Percentiles rank a stretch among this genome's conserved stretches.
Conservation (phyloP, 1,284 basidiomycete species). For the Pseudozyma thailandica region DNA sequence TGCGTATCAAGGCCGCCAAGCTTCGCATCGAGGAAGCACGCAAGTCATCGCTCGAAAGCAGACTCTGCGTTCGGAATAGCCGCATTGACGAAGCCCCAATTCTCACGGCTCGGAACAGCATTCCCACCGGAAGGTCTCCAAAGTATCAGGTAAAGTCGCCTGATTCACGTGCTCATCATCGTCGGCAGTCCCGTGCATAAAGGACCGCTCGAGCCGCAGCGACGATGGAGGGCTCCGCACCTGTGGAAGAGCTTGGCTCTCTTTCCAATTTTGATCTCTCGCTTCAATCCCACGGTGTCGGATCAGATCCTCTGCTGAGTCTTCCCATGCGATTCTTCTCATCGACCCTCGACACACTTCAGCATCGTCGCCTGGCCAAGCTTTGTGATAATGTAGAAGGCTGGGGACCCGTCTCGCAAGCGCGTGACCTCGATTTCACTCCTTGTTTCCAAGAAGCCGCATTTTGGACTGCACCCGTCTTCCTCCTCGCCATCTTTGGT, state of each 20-base stretch:
- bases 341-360: constrained; percentile 20
- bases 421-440: constrained; percentile 80
- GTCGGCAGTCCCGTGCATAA: background rate
- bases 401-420: constrained; percentile 75
- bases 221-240: constrained; percentile 23
- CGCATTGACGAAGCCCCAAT: background rate
- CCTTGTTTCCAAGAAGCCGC: constrained; percentile 81
- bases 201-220: background rate
- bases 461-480: constrained; percentile 52
- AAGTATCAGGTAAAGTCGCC: too few species aligned
- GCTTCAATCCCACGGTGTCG: constrained; percentile 20
- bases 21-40: background rate
- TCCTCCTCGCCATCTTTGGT: constrained; percentile 53
- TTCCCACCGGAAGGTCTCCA: background rate
- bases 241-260: constrained; percentile 33
- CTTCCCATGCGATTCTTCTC: constrained; percentile 34
- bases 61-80: background rate
- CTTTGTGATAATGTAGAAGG: constrained; percentile 67
- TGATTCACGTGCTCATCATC: background rate
- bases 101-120: background rate
- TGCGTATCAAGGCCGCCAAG: background rate
- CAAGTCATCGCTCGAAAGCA: background rate
- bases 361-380: constrained; percentile 8
- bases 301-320: constrained; percentile 22
- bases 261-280: constrained; percentile 24